Evolutionary conservation across 805 yeast genomes (phyloP).

Genomic region (Cyberlindnera nakhonratchasimensis): DNA sequence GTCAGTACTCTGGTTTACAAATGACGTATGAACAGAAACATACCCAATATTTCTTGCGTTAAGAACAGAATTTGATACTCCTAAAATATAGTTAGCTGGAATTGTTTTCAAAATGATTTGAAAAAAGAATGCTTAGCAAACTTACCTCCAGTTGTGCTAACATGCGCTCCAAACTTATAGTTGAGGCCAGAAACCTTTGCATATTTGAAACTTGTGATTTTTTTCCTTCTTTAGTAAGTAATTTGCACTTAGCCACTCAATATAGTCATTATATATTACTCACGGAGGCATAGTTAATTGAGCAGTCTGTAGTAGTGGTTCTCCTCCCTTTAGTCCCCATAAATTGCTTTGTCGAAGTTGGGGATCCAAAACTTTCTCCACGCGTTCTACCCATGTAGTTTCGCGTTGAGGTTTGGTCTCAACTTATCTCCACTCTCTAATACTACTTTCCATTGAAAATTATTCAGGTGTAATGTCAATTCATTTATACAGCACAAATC

Average conservation of each 20-base stretch:
- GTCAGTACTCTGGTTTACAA: too few species aligned
- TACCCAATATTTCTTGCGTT: constrained; percentile 53
- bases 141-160: constrained; percentile 72
- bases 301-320: not conserved
- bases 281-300: constrained; percentile 23
- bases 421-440: not conserved
- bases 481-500: not conserved
- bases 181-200: constrained; percentile 41
- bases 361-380: not conserved
- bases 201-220: constrained; percentile 30
- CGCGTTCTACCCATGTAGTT: constrained; percentile 1
- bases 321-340: too few species aligned
- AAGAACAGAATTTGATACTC: constrained; percentile 61
- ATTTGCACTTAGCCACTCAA: too few species aligned
- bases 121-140: too few species aligned
- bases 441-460: not conserved
- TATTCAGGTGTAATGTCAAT: not conserved
- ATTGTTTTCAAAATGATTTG: not conserved
- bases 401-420: constrained; percentile 1
- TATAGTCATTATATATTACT: constrained; percentile 2
- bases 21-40: constrained; percentile 7
- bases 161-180: constrained; percentile 85
- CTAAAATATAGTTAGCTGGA: constrained; percentile 9
- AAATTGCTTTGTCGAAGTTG: not conserved
- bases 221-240: constrained; percentile 14